A percentile compares a stretch with the other conserved stretches of the same genome.
Evolutionary conservation across 176 grass and related monocot species (phyloP).

Genomic region (Carex parvula): DNA sequence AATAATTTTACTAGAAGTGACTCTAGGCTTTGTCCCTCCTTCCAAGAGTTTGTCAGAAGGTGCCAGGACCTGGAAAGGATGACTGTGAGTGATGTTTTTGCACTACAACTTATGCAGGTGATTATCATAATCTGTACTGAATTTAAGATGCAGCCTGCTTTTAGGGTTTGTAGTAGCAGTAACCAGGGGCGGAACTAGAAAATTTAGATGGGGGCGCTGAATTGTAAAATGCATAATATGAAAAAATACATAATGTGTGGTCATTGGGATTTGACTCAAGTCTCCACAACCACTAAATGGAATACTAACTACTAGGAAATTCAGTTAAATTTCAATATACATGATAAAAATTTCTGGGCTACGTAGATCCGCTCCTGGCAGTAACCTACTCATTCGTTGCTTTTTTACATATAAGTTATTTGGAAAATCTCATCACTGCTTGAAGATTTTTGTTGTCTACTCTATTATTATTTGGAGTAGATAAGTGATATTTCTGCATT

Average conservation of each 20-base stretch:
- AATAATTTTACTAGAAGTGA: conserved; percentile 10
- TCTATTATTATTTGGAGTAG: background rate
- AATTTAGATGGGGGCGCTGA: too few species aligned
- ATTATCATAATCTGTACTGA: background rate
- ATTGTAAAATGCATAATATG: too few species aligned
- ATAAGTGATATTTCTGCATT: background rate
- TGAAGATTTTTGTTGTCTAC: background rate
- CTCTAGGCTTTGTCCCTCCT: conserved; percentile 48
- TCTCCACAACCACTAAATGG: too few species aligned
- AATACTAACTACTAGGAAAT: too few species aligned
- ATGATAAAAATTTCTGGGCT: too few species aligned
- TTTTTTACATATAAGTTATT: background rate
- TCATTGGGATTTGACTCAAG: too few species aligned
- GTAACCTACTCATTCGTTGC: background rate
- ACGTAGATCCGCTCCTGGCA: background rate
- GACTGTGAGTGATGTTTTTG: conserved; percentile 71
- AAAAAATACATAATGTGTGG: too few species aligned
- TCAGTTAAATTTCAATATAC: too few species aligned
- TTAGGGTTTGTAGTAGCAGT: background rate
- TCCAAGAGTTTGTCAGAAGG: conserved; percentile 51
- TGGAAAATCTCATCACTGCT: background rate
- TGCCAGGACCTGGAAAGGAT: conserved; percentile 62
- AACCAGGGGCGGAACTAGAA: too few species aligned
- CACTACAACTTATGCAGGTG: conserved; percentile 99
- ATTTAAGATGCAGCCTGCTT: background rate